Evolutionary conservation across 441 rosid species (phyloP).

Genomic region (Croton laevigatus): DNA sequence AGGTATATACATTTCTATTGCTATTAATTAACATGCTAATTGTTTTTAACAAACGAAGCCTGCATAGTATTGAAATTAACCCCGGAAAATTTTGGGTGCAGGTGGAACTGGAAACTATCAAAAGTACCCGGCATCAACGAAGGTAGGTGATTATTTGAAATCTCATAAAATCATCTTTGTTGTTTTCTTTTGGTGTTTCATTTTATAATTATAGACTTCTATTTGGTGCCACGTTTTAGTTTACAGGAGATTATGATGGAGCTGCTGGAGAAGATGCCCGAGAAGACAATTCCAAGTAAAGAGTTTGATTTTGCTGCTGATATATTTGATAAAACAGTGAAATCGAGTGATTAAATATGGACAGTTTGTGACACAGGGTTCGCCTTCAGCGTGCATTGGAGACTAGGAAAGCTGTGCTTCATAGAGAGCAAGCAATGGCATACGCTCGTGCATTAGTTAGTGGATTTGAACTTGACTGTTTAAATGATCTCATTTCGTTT

Average conservation of each 20-base stretch:
- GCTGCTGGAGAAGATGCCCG: conserved; percentile 28
- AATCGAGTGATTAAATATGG: conserved; percentile 17
- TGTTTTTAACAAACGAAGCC: too few relatives aligned
- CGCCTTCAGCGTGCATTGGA: conserved; percentile 84
- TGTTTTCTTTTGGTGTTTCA: conserved; percentile 5
- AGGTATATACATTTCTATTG: conserved; percentile 36
- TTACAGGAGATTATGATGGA: conserved; percentile 44
- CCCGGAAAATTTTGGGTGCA: conserved; percentile 37
- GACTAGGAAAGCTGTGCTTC: conserved; percentile 70
- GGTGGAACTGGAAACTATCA: conserved; percentile 44
- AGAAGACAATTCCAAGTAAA: conserved; percentile 89
- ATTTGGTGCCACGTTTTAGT: conserved; percentile 38
- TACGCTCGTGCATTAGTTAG: conserved; percentile 90
- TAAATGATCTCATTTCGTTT: conserved; percentile 75
- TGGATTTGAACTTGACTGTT: conserved; percentile 68
- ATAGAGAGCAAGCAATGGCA: conserved; percentile 98
- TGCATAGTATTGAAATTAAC: not conserved
- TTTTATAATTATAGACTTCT: conserved; percentile 20
- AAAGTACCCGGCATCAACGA: conserved; percentile 39
- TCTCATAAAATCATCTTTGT: conserved; percentile 3
- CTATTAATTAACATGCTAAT: too few relatives aligned
- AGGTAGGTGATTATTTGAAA: conserved; percentile 31
- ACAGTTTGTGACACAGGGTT: conserved; percentile 51
- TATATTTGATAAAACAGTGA: conserved; percentile 8
- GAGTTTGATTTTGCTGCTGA: conserved; percentile 18